Conservation (phyloP, 2,329 filamentous ascomycete genomes). For the Trichoderma koningii region DNA sequence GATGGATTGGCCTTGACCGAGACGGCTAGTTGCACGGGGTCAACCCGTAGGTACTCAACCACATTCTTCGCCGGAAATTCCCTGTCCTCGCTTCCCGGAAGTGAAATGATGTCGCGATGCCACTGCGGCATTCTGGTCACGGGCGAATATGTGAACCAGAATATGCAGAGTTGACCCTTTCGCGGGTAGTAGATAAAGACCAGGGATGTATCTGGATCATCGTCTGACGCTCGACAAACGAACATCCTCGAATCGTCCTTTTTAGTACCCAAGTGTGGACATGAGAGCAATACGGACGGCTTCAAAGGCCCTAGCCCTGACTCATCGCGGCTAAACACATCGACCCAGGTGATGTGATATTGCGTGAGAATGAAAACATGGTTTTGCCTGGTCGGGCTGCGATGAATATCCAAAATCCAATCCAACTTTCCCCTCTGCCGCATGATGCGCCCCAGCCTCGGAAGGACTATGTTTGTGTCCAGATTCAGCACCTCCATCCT, state of each 20-base stretch:
- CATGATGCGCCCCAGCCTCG: constrained; percentile 35
- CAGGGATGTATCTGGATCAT: constrained; percentile 33
- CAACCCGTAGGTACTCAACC: constrained; percentile 37
- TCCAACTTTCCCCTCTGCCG: constrained; percentile 37
- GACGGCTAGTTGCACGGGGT: constrained; percentile 33
- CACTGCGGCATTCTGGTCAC: constrained; percentile 40
- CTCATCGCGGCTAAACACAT: constrained; percentile 37
- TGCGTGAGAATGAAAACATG: constrained; percentile 63
- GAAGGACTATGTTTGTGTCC: constrained; percentile 37
- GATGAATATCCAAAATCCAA: constrained; percentile 58
- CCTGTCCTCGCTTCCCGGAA: constrained; percentile 31
- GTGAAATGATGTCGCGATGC: constrained; percentile 41
- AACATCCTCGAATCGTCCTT: constrained; percentile 37
- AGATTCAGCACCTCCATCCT: constrained; percentile 43
- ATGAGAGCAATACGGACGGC: constrained; percentile 36
- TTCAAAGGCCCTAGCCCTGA: constrained; percentile 26
- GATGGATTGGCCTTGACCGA: constrained; percentile 17
- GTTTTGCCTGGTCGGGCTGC: constrained; percentile 48
- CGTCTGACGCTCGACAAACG: constrained; percentile 33
- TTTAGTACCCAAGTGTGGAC: constrained; percentile 36
- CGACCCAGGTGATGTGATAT: constrained; percentile 52
- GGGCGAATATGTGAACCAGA: constrained; percentile 39
- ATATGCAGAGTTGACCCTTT: constrained; percentile 39
- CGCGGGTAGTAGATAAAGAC: constrained; percentile 42
- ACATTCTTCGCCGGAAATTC: constrained; percentile 13